Evolutionary conservation across 345 rosid genomes (phyloP).

Genomic region (Lenwebbia sp.): DNA sequence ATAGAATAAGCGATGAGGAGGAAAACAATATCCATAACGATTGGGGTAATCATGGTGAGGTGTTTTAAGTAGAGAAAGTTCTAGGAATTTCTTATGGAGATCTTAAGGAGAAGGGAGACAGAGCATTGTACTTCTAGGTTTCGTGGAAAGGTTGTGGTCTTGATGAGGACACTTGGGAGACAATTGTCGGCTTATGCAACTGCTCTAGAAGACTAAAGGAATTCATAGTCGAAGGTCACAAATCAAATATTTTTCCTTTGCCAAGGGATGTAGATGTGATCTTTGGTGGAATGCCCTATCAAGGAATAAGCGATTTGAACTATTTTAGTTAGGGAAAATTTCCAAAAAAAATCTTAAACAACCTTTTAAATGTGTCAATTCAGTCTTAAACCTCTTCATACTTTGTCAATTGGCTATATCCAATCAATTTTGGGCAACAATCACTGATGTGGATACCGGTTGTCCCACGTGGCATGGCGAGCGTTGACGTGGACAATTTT

Average conservation of each 20-base stretch:
- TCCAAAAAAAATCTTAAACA: too few species aligned
- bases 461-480: too few species aligned
- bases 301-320: constrained; percentile 70
- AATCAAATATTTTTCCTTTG: constrained; percentile 38
- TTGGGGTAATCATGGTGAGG: constrained; percentile 15
- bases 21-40: constrained; percentile 6
- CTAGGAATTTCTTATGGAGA: constrained; percentile 39
- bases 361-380: too few species aligned
- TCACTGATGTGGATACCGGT: too few species aligned
- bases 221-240: constrained; percentile 32
- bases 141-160: constrained; percentile 48
- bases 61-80: constrained; percentile 44
- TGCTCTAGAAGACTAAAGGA: constrained; percentile 29
- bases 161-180: constrained; percentile 55
- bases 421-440: too few species aligned
- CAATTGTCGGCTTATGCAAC: constrained; percentile 33
- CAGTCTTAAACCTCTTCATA: too few species aligned
- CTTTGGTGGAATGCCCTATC: constrained; percentile 80
- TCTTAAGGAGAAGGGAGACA: constrained; percentile 16
- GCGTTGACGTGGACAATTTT: too few species aligned
- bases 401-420: too few species aligned
- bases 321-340: constrained; percentile 19
- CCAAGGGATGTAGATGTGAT: constrained; percentile 59
- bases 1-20: constrained; percentile 10
- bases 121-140: constrained; percentile 42